phyloP scores from a whole-genome alignment of 805 yeast genomes.

The Candida lessepsii region DNA sequence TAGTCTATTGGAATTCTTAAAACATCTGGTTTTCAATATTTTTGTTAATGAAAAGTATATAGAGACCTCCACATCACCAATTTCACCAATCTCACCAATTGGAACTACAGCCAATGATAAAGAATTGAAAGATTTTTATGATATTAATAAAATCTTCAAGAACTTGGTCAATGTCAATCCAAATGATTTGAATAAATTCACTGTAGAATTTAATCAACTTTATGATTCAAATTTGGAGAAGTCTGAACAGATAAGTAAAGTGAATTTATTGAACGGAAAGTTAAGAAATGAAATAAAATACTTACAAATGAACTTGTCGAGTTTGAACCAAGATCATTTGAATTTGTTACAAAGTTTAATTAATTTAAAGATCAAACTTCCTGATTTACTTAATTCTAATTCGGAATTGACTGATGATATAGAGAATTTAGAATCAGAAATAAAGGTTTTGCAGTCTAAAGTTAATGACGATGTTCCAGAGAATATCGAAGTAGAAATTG shows the following conservation, averaged over 20 bases:
- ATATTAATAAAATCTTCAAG: conserved; percentile 68
- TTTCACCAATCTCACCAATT: conserved; percentile 1
- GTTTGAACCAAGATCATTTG: conserved; percentile 78
- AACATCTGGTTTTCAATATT: conserved; percentile 72
- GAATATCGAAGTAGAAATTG: conserved; percentile 36
- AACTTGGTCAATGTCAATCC: conserved; percentile 83
- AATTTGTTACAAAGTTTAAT: conserved; percentile 87
- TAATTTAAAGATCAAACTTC: conserved; percentile 69
- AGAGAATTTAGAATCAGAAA: conserved; percentile 23
- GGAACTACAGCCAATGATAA: background rate
- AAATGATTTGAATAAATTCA: conserved; percentile 64
- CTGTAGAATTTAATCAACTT: conserved; percentile 73
- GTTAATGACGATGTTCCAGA: conserved; percentile 29
- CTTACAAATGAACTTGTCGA: conserved; percentile 66
- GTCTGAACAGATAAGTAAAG: conserved; percentile 55
- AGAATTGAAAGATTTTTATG: conserved; percentile 38
- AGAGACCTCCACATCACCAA: background rate
- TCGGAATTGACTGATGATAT: conserved; percentile 53
- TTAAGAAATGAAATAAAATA: conserved; percentile 70
- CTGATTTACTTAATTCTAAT: conserved; percentile 74
- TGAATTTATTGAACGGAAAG: conserved; percentile 66
- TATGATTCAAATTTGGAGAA: conserved; percentile 64
- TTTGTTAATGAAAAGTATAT: conserved; percentile 46
- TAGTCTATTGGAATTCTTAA: conserved; percentile 68
- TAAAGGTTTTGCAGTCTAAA: conserved; percentile 45